phyloP scores from a whole-genome alignment of 2,329 filamentous ascomycete genomes.

The Aspergillus fumigatiaffinis region DNA sequence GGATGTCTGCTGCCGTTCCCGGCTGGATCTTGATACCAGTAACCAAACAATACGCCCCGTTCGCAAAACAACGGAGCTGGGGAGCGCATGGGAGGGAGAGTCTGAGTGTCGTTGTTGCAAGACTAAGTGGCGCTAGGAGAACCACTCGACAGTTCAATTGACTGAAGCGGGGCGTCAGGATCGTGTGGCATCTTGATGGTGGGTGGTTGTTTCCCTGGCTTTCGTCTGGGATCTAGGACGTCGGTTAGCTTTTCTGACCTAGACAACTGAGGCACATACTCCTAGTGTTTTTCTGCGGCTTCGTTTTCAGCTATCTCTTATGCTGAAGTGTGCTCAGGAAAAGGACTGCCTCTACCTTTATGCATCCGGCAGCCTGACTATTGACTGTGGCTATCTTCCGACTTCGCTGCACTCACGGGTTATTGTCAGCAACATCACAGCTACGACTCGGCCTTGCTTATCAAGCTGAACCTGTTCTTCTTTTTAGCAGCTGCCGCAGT shows the following conservation, averaged over 20 bases:
- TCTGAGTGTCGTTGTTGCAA: not conserved
- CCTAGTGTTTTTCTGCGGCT: not conserved
- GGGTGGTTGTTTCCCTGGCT: not conserved
- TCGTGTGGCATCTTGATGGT: not conserved
- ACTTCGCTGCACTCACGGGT: not conserved
- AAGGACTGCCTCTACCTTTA: not conserved
- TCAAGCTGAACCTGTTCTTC: not conserved
- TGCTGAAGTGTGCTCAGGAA: not conserved
- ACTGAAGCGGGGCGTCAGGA: not conserved
- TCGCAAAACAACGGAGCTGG: not conserved
- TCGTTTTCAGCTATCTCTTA: not conserved
- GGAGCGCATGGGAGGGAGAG: not conserved
- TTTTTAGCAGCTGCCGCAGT: not conserved
- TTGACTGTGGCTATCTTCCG: not conserved
- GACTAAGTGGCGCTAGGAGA: not conserved
- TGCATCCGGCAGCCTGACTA: not conserved
- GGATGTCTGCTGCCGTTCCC: not conserved
- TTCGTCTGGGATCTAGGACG: not conserved
- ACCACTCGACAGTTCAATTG: not conserved
- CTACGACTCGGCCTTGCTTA: not conserved
- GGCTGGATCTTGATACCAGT: not conserved
- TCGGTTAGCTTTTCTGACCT: not conserved
- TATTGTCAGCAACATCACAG: not conserved
- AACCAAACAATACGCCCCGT: not conserved
- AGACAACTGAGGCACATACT: not conserved